A percentile compares a stretch with the other conserved stretches of the same genome.
These are phyloP conservation scores for Planoprotostelium fungivorum DNA, from an alignment of 78 protist species.

Conservation along the genomic window DNA sequence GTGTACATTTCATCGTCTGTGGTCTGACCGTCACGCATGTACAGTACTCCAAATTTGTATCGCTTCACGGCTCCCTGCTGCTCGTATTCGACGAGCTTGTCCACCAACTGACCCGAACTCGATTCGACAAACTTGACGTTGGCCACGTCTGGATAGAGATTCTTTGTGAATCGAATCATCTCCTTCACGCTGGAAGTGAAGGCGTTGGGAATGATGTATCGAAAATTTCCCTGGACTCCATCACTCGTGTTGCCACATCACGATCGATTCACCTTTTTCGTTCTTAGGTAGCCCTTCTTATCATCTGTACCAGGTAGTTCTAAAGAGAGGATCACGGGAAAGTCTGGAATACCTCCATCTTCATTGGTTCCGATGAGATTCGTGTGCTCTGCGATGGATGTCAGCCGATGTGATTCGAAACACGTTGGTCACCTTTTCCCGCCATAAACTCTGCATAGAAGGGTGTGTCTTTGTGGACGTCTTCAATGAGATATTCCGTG, in stretches of 20 bases:
- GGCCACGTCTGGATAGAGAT: not conserved
- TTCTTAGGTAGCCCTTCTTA: not conserved
- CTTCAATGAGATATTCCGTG: not conserved
- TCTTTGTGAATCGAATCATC: not conserved
- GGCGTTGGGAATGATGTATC: not conserved
- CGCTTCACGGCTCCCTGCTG: not conserved
- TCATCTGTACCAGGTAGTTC: not conserved
- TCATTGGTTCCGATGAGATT: not conserved
- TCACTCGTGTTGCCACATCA: not conserved
- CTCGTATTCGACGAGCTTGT: not conserved
- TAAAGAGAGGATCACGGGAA: not conserved
- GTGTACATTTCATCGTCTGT: conserved; percentile 34
- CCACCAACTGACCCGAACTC: not conserved
- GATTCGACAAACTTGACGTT: not conserved
- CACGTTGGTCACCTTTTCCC: not conserved
- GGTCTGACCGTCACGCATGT: conserved; percentile 43
- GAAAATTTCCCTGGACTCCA: not conserved
- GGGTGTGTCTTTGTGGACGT: not conserved
- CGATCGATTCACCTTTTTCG: not conserved
- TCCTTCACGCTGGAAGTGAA: not conserved
- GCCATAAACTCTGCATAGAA: not conserved
- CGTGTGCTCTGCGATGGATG: not conserved
- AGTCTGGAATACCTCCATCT: not conserved
- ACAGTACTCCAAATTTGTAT: conserved; percentile 69
- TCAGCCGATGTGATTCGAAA: not conserved